These are phyloP conservation scores for Melaleuca alternifolia DNA, from an alignment of 345 rosid genomes.

Conservation along the genomic window DNA sequence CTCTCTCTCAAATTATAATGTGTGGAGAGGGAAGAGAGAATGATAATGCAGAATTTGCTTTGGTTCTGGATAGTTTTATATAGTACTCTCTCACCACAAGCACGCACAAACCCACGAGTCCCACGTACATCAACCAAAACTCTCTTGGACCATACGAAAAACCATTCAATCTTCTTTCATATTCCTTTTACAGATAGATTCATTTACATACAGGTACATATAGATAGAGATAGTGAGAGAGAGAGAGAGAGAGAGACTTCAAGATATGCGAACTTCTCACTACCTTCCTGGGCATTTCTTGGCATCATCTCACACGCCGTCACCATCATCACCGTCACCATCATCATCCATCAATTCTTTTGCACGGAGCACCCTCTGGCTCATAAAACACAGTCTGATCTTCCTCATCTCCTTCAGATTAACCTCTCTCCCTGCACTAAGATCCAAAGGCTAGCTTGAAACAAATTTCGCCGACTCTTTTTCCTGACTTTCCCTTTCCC, in stretches of 20 bases:
- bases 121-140: not conserved
- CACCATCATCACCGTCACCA: not conserved
- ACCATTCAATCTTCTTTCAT: not conserved
- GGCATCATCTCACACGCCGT: not conserved
- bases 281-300: slow-evolving; percentile 28
- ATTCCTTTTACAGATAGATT: not conserved
- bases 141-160: not conserved
- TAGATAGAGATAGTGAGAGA: not conserved
- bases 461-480: not conserved
- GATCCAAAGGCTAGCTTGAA: slow-evolving; percentile 16
- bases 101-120: not conserved
- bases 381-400: slow-evolving; percentile 2
- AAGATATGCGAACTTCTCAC: slow-evolving; percentile 26
- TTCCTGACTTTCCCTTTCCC: not conserved
- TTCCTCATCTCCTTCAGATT: slow-evolving; percentile 8
- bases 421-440: slow-evolving; percentile 19
- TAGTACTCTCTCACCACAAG: not conserved
- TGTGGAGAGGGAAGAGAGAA: not conserved
- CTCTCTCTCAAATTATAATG: not conserved
- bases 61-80: not conserved
- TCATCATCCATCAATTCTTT: not conserved
- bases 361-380: not conserved
- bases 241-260: not conserved
- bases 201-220: slow-evolving; percentile 2
- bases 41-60: not conserved